Evolutionary conservation across 2,329 filamentous ascomycete species (phyloP).

Genomic region (Cucurbitaria berberidis): DNA sequence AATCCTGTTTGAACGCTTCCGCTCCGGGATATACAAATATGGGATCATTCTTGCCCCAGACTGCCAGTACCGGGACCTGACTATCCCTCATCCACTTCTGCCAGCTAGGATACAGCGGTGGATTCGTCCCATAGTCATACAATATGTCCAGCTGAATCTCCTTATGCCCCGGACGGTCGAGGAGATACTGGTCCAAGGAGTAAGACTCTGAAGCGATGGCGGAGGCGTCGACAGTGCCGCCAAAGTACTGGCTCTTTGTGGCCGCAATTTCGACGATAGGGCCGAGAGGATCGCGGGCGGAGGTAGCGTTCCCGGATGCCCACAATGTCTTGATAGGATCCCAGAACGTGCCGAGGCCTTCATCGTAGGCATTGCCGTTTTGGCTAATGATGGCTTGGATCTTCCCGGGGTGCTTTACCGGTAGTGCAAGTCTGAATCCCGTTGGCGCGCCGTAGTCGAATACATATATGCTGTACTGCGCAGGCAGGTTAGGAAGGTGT

Average conservation of each 20-base stretch:
- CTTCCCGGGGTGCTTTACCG: constrained; percentile 52
- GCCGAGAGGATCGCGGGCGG: constrained; percentile 20
- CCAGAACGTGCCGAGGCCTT: constrained; percentile 62
- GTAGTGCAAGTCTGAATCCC: constrained; percentile 62
- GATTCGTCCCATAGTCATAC: constrained; percentile 63
- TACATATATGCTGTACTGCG: constrained; percentile 62
- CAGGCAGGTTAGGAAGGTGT: constrained; percentile 50
- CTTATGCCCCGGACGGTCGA: constrained; percentile 58
- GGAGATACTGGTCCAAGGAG: constrained; percentile 59
- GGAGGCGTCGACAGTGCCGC: constrained; percentile 47
- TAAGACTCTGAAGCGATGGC: constrained; percentile 56
- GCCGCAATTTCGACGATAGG: constrained; percentile 21
- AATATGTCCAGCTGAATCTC: constrained; percentile 64
- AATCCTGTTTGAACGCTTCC: constrained; percentile 61
- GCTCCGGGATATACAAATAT: constrained; percentile 61
- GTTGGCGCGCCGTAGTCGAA: constrained; percentile 69
- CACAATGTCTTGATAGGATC: constrained; percentile 56
- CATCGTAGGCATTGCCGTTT: constrained; percentile 67
- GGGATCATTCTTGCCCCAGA: constrained; percentile 65
- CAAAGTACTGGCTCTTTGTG: constrained; percentile 53
- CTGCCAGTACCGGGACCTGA: constrained; percentile 61
- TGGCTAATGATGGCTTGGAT: constrained; percentile 63
- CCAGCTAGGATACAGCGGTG: constrained; percentile 60
- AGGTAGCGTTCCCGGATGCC: constrained; percentile 37
- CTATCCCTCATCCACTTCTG: constrained; percentile 61